phyloP scores from a whole-genome alignment of 257 asterid species.

The Petunia axillaris region DNA sequence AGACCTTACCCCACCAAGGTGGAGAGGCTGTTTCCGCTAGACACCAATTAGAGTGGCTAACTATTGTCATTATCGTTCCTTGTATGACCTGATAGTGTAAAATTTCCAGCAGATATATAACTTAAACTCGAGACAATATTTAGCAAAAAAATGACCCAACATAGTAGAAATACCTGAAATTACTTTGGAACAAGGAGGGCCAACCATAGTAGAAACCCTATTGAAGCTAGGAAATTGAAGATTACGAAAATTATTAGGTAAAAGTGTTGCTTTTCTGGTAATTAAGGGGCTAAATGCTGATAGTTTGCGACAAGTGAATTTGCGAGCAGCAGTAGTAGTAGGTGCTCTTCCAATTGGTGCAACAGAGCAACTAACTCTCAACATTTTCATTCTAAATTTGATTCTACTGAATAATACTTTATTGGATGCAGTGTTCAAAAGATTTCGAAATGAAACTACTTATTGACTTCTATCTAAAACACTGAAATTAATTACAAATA shows the following conservation, averaged over 20 bases:
- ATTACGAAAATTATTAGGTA: slow-evolving; percentile 28
- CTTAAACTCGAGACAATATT: too few relatives aligned
- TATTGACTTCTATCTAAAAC: too few relatives aligned
- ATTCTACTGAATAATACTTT: not conserved
- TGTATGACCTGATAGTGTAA: too few relatives aligned
- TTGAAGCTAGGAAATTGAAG: slow-evolving; percentile 30
- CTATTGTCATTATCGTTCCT: too few relatives aligned
- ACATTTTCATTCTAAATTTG: slow-evolving; percentile 37
- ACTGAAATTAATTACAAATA: too few relatives aligned
- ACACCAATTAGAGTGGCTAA: too few relatives aligned
- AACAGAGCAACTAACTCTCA: slow-evolving; percentile 49
- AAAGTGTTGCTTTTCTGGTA: not conserved
- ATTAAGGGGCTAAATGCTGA: not conserved
- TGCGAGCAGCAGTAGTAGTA: slow-evolving; percentile 39
- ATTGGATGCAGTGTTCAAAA: too few relatives aligned
- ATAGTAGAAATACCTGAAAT: slow-evolving; percentile 39
- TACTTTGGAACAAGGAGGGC: slow-evolving; percentile 36
- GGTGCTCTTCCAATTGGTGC: slow-evolving; percentile 40
- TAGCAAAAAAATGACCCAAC: too few relatives aligned
- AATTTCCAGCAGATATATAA: too few relatives aligned
- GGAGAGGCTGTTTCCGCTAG: too few relatives aligned
- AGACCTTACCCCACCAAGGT: too few relatives aligned
- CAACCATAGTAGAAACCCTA: slow-evolving; percentile 34
- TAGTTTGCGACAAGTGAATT: slow-evolving; percentile 15
- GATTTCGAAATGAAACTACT: too few relatives aligned